phyloP scores from a whole-genome alignment of 2,329 filamentous ascomycete species.

The Fusarium sp. region DNA sequence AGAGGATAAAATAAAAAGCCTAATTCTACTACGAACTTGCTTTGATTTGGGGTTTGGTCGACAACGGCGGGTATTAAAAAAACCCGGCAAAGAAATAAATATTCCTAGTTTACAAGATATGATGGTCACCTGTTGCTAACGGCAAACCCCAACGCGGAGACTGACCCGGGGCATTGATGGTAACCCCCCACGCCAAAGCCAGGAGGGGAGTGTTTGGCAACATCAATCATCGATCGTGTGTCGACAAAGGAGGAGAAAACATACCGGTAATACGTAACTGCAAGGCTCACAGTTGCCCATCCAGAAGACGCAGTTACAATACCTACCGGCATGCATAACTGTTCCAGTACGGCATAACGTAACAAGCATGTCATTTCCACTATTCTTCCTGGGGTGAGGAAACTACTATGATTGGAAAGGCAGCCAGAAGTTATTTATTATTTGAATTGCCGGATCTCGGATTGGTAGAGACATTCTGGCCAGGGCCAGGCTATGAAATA shows the following conservation, averaged over 20 bases:
- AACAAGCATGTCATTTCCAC: background rate
- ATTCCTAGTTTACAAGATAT: background rate
- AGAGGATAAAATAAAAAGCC: slow-evolving; percentile 5
- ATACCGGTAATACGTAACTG: background rate
- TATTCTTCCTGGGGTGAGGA: background rate
- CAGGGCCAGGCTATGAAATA: slow-evolving; percentile 1
- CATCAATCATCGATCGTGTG: background rate
- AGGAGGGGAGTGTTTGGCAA: background rate
- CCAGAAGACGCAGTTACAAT: background rate
- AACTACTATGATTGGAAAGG: background rate
- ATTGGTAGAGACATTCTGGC: slow-evolving; percentile 14
- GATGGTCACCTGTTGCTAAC: background rate
- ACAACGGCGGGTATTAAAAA: slow-evolving; percentile 14
- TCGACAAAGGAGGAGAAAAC: background rate
- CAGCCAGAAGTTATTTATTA: background rate
- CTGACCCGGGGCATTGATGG: background rate
- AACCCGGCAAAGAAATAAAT: background rate
- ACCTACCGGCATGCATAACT: background rate
- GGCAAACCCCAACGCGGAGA: too few relatives aligned
- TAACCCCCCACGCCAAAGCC: slow-evolving; percentile 6
- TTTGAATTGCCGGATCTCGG: slow-evolving; percentile 9
- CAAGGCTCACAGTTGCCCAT: background rate
- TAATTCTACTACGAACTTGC: background rate
- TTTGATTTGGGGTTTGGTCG: slow-evolving; percentile 3
- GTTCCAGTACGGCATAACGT: background rate